A percentile compares a stretch with the other conserved stretches of the same genome.
phyloP scores from a whole-genome alignment of 2,329 filamentous ascomycete species.

The Neonectria ditissima region DNA sequence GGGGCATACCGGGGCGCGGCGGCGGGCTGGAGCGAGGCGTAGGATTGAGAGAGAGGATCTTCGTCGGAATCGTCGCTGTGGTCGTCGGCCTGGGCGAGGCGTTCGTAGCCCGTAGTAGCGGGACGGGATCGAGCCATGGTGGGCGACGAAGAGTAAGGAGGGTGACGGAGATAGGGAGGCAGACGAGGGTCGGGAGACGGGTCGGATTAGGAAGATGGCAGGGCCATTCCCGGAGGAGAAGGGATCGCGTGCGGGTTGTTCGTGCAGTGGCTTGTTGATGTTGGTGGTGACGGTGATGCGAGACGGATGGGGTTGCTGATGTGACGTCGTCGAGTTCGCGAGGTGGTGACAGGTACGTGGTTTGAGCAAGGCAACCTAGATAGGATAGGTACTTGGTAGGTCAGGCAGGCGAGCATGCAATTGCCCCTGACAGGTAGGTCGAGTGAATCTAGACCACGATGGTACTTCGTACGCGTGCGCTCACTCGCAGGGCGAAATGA shows the following conservation, averaged over 20 bases:
- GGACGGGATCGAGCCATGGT: constrained; percentile 76
- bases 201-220: constrained; percentile 23
- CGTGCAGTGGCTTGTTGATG: background rate
- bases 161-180: background rate
- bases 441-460: constrained; percentile 15
- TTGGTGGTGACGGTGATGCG: background rate
- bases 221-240: constrained; percentile 34
- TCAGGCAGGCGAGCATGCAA: background rate
- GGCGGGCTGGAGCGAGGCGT: constrained; percentile 67
- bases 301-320: constrained; percentile 12
- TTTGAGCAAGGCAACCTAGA: background rate
- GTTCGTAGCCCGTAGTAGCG: constrained; percentile 85
- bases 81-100: constrained; percentile 84
- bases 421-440: constrained; percentile 22
- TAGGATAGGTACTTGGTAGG: background rate
- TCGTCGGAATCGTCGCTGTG: constrained; percentile 78
- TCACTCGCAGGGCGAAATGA: constrained; percentile 7
- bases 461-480: constrained; percentile 16
- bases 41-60: constrained; percentile 66
- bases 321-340: constrained; percentile 20
- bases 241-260: background rate
- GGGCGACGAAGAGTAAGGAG: constrained; percentile 3
- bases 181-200: constrained; percentile 8
- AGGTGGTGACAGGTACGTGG: constrained; percentile 12
- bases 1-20: constrained; percentile 74